Evolutionary conservation across 805 yeast species (phyloP), one percentile per base, ranked within the genome.

Genomic region (Starmerella tilneyi): DNA sequence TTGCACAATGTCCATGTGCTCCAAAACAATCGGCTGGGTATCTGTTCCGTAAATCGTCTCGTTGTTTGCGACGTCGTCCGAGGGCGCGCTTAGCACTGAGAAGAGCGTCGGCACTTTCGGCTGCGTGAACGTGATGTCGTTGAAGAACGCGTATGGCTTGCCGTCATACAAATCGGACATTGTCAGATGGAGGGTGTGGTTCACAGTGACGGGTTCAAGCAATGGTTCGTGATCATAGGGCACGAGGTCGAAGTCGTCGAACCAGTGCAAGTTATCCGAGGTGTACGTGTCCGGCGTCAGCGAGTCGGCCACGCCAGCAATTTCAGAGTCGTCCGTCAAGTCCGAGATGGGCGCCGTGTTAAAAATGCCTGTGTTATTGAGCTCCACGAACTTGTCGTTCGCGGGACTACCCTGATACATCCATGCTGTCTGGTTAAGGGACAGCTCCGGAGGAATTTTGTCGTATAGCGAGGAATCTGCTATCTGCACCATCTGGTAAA

Each of bases 121-220:
- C 30, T 74, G 62, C 28, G 74, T 69, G 65, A 75, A 92, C 20
- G 94, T 74, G 59, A 83, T 70, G 61, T 84, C 81, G 72, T 89
- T 88, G 80, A 89, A 85, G 68, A 89, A 82, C n/a, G 97, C 97
- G 62, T 92, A 92, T 69, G 86, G 86, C 51, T 80, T 71, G 69
- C 98, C 98, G 63, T 85, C 70, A 40, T 72, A 73, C 64, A 92
- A 71, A 70, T 84, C 84, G 63, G 81, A 79, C 96, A 92, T 86
- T 22, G 65, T 62, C 47, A 92, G 88, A 56, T 77, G 78, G 43
- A 92, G 68, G n/a, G 75, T 71, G 57, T 86, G 71, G 46, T 70
- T 69, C 35, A 57, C 53, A 61, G 84, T 94, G 12, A 88, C 78
- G 20, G 81, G 84, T 35, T 74, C 82, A 30, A 65, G 70, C 24